Conservation (phyloP, 2,329 filamentous ascomycete genomes). For the Claviceps humidiphila region DNA sequence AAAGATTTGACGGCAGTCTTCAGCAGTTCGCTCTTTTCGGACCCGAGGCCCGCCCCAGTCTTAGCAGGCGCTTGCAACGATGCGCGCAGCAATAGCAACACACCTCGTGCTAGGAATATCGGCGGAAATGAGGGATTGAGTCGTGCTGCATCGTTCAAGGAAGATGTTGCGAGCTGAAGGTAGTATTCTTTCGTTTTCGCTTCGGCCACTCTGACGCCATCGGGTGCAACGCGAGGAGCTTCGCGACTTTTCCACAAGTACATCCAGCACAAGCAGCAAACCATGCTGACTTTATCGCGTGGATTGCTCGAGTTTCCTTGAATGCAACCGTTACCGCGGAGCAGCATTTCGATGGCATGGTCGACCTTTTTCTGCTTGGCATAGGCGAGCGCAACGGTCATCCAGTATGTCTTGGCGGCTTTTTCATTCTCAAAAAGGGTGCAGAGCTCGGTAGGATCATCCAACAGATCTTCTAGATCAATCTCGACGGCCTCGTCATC, state of each 20-base stretch:
- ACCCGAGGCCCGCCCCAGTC: conserved; percentile 50
- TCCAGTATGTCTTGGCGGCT: conserved; percentile 87
- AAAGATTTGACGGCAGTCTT: conserved; percentile 85
- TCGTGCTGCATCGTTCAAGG: conserved; percentile 87
- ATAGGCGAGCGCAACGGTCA: conserved; percentile 93
- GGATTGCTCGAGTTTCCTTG: conserved; percentile 56
- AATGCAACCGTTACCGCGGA: conserved; percentile 59
- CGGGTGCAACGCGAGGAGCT: conserved; percentile 50
- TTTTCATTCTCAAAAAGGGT: conserved; percentile 89
- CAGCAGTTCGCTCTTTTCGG: conserved; percentile 65
- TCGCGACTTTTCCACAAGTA: conserved; percentile 81
- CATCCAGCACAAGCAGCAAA: conserved; percentile 81
- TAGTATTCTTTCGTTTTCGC: conserved; percentile 88
- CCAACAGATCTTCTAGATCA: conserved; percentile 77
- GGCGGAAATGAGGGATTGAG: conserved; percentile 89
- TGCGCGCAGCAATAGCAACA: conserved; percentile 75
- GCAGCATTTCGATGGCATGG: conserved; percentile 61
- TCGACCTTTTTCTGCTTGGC: conserved; percentile 92
- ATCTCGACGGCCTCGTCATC: conserved; percentile 77
- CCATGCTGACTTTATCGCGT: conserved; percentile 73
- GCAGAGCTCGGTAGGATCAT: conserved; percentile 90
- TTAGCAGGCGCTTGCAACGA: conserved; percentile 70
- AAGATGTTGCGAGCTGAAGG: conserved; percentile 77
- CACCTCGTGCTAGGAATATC: conserved; percentile 80
- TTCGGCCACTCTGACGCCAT: conserved; percentile 52